Base-by-base conservation (phyloP, 1,284 basidiomycete genomes). In the Heterobasidion occidentale region DNA sequence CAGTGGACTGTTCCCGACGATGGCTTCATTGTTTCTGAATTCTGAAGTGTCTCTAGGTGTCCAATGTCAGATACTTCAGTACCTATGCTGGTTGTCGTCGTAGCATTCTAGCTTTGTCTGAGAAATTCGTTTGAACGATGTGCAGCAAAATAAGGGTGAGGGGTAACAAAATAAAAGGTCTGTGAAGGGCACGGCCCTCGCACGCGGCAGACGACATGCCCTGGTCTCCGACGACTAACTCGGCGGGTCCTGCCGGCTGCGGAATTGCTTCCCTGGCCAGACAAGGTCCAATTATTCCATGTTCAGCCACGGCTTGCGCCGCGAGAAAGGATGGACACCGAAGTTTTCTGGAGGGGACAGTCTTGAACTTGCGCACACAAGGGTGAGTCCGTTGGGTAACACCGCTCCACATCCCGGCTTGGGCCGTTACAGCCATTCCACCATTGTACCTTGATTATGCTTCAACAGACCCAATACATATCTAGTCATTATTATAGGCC, bases 331-430 rank as follows among this genome's bases (percentile, higher is more conserved):
- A 77, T 80, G 83, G 80, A 77, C 70, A 86, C 70, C 88, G 86
- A 90, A 90, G 84, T 90, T 90, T 88, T 90, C 88, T 82, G 86
- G 86, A 90, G 88, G 87, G 86, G 84, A 82, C 82, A 78, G 85
- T 78, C 84, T 90, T 85, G 88, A 89, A 89, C 84, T 60, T 83
- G 87, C 87, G 88, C 88, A 81, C 87, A 78, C 70, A 74, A 74
- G 77, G 70, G 70, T 70, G 68, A 61, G 61, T 50, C 79, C 86
- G 82, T 80, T 88, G 84, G 73, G 61, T 63, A 63, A 65, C 77
- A 81, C 84, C 80, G 72, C 71, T 79, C 81, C 81, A 75, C 86
- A 90, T 89, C 85, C 88, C 87, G 81, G 75, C 74, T 65, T 83
- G 80, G 83, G 86, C 87, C 88, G 64, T 70, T 81, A 90, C 87